A percentile compares a stretch with the other conserved stretches of the same genome.
Evolutionary conservation across 1,139 yeast species (phyloP).

Genomic region (Candida labiduridarum): DNA sequence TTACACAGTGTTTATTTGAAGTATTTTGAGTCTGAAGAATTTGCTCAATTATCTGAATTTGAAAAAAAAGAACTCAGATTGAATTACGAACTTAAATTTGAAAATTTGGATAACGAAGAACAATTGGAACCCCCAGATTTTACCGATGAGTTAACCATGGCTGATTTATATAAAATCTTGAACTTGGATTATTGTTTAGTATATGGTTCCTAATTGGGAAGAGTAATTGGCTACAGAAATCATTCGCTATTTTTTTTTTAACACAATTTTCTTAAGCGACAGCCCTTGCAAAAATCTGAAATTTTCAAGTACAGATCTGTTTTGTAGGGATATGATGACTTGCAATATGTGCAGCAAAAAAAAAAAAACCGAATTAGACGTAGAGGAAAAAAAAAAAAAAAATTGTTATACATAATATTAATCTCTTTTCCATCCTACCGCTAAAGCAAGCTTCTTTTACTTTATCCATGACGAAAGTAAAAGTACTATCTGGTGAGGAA

Average conservation of each 20-base stretch:
- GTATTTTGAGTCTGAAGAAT: conserved; percentile 17
- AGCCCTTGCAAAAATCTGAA: not conserved
- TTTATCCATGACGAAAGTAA: conserved; percentile 4
- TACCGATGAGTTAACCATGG: conserved; percentile 18
- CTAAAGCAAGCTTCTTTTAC: not conserved
- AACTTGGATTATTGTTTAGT: conserved; percentile 20
- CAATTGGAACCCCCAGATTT: conserved; percentile 9
- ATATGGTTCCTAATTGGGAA: conserved; percentile 14
- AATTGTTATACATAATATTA: not conserved
- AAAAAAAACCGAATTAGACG: not conserved
- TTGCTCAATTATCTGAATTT: conserved; percentile 13
- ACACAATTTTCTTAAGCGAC: not conserved
- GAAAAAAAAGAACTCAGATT: conserved; percentile 13
- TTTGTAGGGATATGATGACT: not conserved
- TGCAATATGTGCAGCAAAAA: conserved; percentile 13
- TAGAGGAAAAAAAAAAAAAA: not conserved
- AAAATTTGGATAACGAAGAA: not conserved
- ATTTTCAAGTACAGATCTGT: not conserved
- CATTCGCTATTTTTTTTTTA: no score
- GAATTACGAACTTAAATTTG: conserved; percentile 7
- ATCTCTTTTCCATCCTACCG: not conserved
- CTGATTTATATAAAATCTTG: conserved; percentile 18
- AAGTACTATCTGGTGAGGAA: conserved; percentile 9
- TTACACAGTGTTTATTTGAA: conserved; percentile 8
- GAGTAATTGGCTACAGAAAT: not conserved